Evolutionary conservation across 2,329 filamentous ascomycete species (phyloP).

Genomic region (Colletotrichum lentis): DNA sequence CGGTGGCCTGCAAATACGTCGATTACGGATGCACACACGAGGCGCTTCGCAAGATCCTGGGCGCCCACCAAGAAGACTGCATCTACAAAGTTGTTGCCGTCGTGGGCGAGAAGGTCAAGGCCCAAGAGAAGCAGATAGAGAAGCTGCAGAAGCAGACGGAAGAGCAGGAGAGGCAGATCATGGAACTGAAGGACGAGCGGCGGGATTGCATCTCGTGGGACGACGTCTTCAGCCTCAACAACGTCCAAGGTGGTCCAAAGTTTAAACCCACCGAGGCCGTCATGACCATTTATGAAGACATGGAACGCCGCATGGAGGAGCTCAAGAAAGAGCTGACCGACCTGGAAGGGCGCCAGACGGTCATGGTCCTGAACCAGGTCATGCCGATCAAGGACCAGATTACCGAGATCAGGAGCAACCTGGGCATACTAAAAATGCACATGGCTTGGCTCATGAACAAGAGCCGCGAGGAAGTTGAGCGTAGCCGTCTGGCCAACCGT

Average conservation of each 20-base stretch:
- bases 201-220: slow-evolving; percentile 37
- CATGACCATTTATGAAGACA: slow-evolving; percentile 40
- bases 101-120: slow-evolving; percentile 56
- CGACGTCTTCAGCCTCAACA: slow-evolving; percentile 34
- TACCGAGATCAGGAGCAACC: slow-evolving; percentile 65
- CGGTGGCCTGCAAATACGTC: slow-evolving; percentile 56
- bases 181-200: slow-evolving; percentile 45
- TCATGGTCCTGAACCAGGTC: slow-evolving; percentile 69
- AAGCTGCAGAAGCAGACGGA: slow-evolving; percentile 48
- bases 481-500: slow-evolving; percentile 44
- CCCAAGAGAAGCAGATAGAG: slow-evolving; percentile 59
- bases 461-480: slow-evolving; percentile 55
- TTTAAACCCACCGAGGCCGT: slow-evolving; percentile 38
- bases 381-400: slow-evolving; percentile 69
- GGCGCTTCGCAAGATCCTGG: slow-evolving; percentile 51
- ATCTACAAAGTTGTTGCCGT: slow-evolving; percentile 62
- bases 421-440: slow-evolving; percentile 67
- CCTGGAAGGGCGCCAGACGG: slow-evolving; percentile 66
- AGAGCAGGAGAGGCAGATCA: slow-evolving; percentile 49
- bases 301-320: slow-evolving; percentile 57
- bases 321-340: slow-evolving; percentile 65
- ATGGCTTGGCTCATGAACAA: slow-evolving; percentile 66
- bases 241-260: slow-evolving; percentile 32
- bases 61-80: slow-evolving; percentile 58
- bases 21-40: slow-evolving; percentile 58